Evolutionary conservation across 2,329 filamentous ascomycete genomes (phyloP), one percentile per base, ranked within the genome.

Genomic region (Apiospora phragmitis): DNA sequence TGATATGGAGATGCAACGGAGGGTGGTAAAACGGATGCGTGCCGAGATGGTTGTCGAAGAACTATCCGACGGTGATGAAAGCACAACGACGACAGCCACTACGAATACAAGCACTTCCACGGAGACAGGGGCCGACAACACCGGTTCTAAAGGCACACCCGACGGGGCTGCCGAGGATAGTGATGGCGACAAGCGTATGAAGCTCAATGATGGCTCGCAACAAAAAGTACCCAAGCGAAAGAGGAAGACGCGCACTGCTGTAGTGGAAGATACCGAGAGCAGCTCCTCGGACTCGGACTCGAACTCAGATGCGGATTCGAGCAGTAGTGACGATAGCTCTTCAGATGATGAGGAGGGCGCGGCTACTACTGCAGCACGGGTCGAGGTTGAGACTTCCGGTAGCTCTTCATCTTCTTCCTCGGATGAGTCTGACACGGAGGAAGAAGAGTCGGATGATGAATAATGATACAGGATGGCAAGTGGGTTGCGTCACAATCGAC

Each of bases 21-120:
- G 89, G 35, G 83, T 90, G 68, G 84, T 89, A 65, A 91, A 90
- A 83, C 87, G 90, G 69, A 90, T 91, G 83, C 87, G 90, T 42
- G 87, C 89, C 11, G 89, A 91, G 78, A 83, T 85, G 73, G 83
- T 91, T 41, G 74, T 89, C 43, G 85, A 85, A 42, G 85, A 88
- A 75, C 81, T 91, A n/a, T 85, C 83, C 0, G 85, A 87, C 68
- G 82, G 81, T 67, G 85, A 83, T 29, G 83, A 85, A n/a, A 75
- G 75, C 21, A 80, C 65, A 80, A 80, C 71, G 69, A 75, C 77
- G 16, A 43, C 65, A 5, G 41, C 65, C 24, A 67, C 65, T 29
- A 38, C 67, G 43, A 67, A 43, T 29, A 67, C 65, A 24, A 45
- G 18, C 21, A 35, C 67, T 16, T 75, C 80, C 6, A 74, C 78